Conservation (phyloP, 345 rosid genomes). For the Euphorbia peplus region DNA sequence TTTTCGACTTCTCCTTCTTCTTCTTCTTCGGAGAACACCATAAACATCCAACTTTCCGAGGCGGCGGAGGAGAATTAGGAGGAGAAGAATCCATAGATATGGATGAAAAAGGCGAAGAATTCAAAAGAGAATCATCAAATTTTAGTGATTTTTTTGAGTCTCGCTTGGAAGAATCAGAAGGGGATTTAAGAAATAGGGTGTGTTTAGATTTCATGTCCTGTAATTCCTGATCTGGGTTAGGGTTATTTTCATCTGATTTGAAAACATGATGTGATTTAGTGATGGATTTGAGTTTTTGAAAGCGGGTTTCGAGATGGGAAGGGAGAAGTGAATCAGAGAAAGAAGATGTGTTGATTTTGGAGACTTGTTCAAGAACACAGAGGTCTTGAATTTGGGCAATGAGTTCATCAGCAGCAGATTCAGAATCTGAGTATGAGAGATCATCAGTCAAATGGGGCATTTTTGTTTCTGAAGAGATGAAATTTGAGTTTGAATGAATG, state of each 20-base stretch:
- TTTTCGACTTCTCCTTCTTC: conserved; percentile 27
- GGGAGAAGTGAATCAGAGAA: conserved; percentile 57
- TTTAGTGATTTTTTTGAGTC: neutral
- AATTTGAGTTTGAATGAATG: too few species aligned
- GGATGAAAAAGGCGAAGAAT: conserved; percentile 28
- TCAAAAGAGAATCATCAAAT: conserved; percentile 19
- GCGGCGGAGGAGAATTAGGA: conserved; percentile 61
- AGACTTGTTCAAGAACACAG: conserved; percentile 63
- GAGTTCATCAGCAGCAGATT: conserved; percentile 70
- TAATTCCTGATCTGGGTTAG: conserved; percentile 18
- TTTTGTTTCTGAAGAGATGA: neutral
- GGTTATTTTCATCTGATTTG: conserved; percentile 14
- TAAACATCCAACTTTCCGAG: conserved; percentile 47
- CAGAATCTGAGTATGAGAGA: conserved; percentile 75
- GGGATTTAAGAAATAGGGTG: conserved; percentile 17
- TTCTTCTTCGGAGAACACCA: conserved; percentile 61
- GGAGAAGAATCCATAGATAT: conserved; percentile 40
- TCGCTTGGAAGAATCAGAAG: neutral
- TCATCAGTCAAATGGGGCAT: conserved; percentile 69
- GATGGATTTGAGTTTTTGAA: conserved; percentile 68
- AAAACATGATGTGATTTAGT: conserved; percentile 33
- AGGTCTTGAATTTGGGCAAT: conserved; percentile 66
- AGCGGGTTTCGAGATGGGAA: conserved; percentile 65
- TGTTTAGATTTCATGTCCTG: conserved; percentile 22
- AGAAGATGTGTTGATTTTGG: conserved; percentile 66